Evolutionary conservation across 192 early-diverging fungal genomes (phyloP).

Genomic region (Lobulomyces angularis): DNA sequence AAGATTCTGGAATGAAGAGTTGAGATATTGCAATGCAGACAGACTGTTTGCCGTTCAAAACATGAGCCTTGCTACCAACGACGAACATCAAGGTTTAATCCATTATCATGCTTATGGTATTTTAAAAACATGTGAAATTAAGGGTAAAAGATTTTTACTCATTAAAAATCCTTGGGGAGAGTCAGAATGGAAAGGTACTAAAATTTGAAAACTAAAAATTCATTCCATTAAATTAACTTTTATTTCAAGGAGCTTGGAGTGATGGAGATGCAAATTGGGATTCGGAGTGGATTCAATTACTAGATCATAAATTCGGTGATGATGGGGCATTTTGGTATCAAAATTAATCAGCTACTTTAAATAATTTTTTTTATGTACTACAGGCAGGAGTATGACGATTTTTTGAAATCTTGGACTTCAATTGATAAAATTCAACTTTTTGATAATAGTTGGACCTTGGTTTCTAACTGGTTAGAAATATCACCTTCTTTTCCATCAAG

Average conservation of each 20-base stretch:
- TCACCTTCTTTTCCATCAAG: slow-evolving; percentile 6
- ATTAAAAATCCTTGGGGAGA: slow-evolving; percentile 40
- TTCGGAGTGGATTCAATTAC: slow-evolving; percentile 16
- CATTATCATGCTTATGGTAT: slow-evolving; percentile 37
- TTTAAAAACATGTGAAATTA: slow-evolving; percentile 22
- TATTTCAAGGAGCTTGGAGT: too few relatives aligned
- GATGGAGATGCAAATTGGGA: slow-evolving; percentile 5
- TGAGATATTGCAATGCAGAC: slow-evolving; percentile 24
- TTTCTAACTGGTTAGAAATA: slow-evolving; percentile 5
- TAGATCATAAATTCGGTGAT: slow-evolving; percentile 18
- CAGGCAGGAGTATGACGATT: slow-evolving; percentile 18
- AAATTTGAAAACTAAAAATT: too few relatives aligned
- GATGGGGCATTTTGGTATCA: slow-evolving; percentile 21
- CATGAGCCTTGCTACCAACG: slow-evolving; percentile 1
- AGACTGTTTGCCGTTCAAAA: slow-evolving; percentile 17
- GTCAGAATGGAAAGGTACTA: slow-evolving; percentile 38
- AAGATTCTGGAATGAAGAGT: slow-evolving; percentile 41
- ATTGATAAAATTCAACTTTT: slow-evolving; percentile 10
- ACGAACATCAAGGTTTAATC: slow-evolving; percentile 14
- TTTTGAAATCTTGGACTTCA: slow-evolving; percentile 10
- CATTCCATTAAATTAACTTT: too few relatives aligned
- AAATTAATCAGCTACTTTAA: too few relatives aligned
- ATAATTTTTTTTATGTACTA: too few relatives aligned
- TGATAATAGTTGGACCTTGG: slow-evolving; percentile 12
- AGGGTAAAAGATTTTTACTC: slow-evolving; percentile 25